Evolutionary conservation across 495 filamentous ascomycete species (phyloP).

Genomic region (Staphylotrichum longicolle): DNA sequence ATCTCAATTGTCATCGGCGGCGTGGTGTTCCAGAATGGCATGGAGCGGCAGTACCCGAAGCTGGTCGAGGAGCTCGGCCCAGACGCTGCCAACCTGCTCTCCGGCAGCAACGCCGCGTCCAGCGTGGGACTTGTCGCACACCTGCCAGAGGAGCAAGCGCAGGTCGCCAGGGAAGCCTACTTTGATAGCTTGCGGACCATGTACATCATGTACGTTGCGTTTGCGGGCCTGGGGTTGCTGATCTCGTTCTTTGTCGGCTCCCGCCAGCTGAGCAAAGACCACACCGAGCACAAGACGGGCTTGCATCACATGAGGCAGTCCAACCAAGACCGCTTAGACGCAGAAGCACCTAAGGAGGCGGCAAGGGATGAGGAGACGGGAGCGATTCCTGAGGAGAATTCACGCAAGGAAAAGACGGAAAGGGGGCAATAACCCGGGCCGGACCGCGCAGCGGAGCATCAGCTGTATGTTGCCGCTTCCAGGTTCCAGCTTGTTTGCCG

Average conservation of each 20-base stretch:
- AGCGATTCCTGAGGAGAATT: no score
- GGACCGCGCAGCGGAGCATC: no score
- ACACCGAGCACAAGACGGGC: conserved; percentile 62
- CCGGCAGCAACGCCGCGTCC: conserved; percentile 55
- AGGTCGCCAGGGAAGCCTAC: conserved; percentile 54
- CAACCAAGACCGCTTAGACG: conserved; percentile 9
- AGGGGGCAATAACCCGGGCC: neutral
- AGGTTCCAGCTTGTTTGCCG: no score
- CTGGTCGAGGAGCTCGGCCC: conserved; percentile 44
- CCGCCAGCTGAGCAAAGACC: conserved; percentile 56
- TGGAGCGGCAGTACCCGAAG: conserved; percentile 44
- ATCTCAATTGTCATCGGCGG: conserved; percentile 75
- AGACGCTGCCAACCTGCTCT: conserved; percentile 42
- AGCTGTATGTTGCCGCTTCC: no score
- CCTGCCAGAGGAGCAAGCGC: conserved; percentile 48
- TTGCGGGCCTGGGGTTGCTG: conserved; percentile 54
- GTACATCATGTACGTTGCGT: conserved; percentile 64
- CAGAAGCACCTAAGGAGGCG: neutral
- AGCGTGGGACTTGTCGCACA: conserved; percentile 55
- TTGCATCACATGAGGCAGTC: conserved; percentile 47
- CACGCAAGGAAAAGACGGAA: neutral
- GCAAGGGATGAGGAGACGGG: conserved; percentile 26
- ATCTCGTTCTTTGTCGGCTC: conserved; percentile 55
- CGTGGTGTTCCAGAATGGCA: conserved; percentile 72
- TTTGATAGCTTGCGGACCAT: conserved; percentile 59